Conservation (phyloP, 1,284 basidiomycete species). For the Leccinum laetum region DNA sequence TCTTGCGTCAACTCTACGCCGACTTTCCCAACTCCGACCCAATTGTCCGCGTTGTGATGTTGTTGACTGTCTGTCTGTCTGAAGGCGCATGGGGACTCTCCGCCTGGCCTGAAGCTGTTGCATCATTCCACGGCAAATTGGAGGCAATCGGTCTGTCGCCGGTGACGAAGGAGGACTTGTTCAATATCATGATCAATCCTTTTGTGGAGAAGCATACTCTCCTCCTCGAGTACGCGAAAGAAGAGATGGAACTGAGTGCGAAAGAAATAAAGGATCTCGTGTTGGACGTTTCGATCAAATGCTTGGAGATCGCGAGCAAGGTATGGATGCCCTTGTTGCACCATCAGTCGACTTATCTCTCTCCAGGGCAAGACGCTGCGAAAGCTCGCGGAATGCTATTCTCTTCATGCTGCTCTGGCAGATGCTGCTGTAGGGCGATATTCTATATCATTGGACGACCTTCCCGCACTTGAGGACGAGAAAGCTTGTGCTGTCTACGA, state of each 20-base stretch:
- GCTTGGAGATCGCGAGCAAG: constrained; percentile 66
- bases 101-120: constrained; percentile 33
- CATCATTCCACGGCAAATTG: constrained; percentile 38
- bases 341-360: constrained; percentile 16
- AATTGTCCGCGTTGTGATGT: constrained; percentile 63
- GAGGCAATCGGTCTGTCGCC: constrained; percentile 54
- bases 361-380: constrained; percentile 62
- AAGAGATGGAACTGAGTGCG: constrained; percentile 41
- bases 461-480: constrained; percentile 51
- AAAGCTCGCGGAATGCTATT: constrained; percentile 44
- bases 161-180: constrained; percentile 55
- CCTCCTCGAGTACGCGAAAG: constrained; percentile 55
- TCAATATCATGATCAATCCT: constrained; percentile 63
- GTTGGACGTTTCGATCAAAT: constrained; percentile 53
- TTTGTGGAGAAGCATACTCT: constrained; percentile 60
- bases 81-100: constrained; percentile 38
- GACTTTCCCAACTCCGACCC: constrained; percentile 64
- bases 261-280: constrained; percentile 46
- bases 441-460: constrained; percentile 49
- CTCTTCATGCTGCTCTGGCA: constrained; percentile 42
- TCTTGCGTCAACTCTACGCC: constrained; percentile 56
- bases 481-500: constrained; percentile 42
- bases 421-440: constrained; percentile 48
- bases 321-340: constrained; percentile 32
- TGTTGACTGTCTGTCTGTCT: constrained; percentile 61